These are phyloP conservation scores for Elaeagnus macrophylla DNA, from an alignment of 306 rosid species.

Conservation along the genomic window DNA sequence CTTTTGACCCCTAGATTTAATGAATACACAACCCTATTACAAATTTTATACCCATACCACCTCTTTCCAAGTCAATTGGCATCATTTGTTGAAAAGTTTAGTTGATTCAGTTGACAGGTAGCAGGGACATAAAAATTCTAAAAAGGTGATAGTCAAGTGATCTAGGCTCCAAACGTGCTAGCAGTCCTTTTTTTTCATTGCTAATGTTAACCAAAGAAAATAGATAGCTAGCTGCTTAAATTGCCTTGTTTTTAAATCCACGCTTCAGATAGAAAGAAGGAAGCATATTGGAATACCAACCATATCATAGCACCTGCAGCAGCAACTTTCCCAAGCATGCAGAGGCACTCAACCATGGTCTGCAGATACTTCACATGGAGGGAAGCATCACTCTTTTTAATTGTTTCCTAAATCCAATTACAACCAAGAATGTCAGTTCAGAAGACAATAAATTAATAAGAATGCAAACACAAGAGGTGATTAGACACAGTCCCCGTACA, in stretches of 20 bases:
- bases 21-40: no score
- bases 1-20: no score
- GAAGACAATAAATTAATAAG: constrained; percentile 17
- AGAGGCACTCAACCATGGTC: constrained; percentile 96
- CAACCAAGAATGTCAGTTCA: constrained; percentile 25
- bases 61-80: no score
- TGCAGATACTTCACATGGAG: constrained; percentile 88
- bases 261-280: constrained; percentile 12
- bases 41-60: no score
- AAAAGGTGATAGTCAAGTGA: no score
- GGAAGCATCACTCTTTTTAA: constrained; percentile 82
- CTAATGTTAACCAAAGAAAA: no score
- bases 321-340: constrained; percentile 94
- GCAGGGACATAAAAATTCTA: no score
- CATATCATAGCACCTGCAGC: constrained; percentile 99
- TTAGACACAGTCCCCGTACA: constrained; percentile 38
- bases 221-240: no score
- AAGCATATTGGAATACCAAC: constrained; percentile 37
- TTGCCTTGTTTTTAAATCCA: neutral
- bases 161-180: no score
- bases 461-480: constrained; percentile 19
- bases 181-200: no score
- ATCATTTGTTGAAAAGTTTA: no score
- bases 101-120: no score
- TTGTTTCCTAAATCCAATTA: constrained; percentile 58